Base-by-base conservation (phyloP, 202 grass and related monocot genomes). In the Carex arenaria region DNA sequence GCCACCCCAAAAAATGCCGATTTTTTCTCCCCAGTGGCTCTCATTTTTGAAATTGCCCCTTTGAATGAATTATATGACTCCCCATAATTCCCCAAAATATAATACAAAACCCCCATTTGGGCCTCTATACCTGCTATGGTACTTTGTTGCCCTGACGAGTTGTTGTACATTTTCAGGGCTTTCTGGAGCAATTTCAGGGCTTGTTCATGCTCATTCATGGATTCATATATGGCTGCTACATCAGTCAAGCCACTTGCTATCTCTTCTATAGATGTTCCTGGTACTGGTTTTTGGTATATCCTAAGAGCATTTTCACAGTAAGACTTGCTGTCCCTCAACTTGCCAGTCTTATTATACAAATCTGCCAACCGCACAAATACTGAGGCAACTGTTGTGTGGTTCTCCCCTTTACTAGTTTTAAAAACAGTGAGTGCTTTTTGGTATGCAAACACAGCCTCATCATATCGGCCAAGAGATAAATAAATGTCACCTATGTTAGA, bases 401-500 rank as follows among this genome's bases (percentile, higher is more conserved):
- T 97, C 79, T 96, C 97, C 56, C 97, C 97, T 92, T 96, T 94
- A 57, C 88, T 89, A 15, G 97, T 90, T 91, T 97, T 99, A 69
- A 94, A 99, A 83, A 94, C 87, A 13, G 88, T 92, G 59, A 99
- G 93, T 52, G 97, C 93, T 82, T 99, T 99, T 74, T 97, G 97
- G 77, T 94, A 99, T 72, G 97, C 51, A 80, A 94, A 96, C 23
- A 99, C 93, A n/a, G 97, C 93, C 80, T 99, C 97, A 34, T 99
- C 97, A 64, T 94, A 99, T 45, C 97, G 88, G 40, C 80, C 87
- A 86, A 97, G 83, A 15, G 97, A 99, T 64, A 99, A 90, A 83
- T 99, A 99, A 81, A 94, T 94, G 86, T 99, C 97, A 56, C 97
- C 97, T 75, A 99, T 99, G 79, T 92, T 99, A 91, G 89, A 94